These are phyloP conservation scores for Acacia melanoxylon DNA, from an alignment of 306 rosid species.

Conservation along the genomic window DNA sequence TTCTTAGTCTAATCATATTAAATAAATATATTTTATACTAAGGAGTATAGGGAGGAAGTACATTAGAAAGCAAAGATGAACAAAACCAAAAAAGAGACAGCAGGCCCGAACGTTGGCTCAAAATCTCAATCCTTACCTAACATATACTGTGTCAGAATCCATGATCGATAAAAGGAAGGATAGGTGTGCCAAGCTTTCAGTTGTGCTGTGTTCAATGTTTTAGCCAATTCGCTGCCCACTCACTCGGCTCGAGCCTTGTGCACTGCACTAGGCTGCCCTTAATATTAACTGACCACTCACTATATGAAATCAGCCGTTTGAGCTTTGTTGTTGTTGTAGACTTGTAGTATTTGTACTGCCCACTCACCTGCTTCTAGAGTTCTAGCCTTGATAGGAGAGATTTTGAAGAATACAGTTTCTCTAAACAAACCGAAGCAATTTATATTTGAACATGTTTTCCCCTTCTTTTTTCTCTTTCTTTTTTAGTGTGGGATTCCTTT, in stretches of 20 bases:
- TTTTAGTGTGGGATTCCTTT: neutral
- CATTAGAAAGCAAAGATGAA: neutral
- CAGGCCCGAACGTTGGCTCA: neutral
- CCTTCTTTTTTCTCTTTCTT: neutral
- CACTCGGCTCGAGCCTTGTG: too few relatives aligned
- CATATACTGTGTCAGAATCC: neutral
- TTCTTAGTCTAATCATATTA: too few relatives aligned
- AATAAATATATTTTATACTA: too few relatives aligned
- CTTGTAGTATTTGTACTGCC: neutral
- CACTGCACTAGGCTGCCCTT: too few relatives aligned
- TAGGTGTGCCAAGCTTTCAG: neutral
- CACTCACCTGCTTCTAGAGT: neutral
- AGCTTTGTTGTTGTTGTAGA: too few relatives aligned
- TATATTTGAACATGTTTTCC: neutral
- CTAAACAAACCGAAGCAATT: neutral
- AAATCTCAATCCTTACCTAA: neutral
- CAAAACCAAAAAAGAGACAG: neutral
- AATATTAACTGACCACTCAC: too few relatives aligned
- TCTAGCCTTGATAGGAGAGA: neutral
- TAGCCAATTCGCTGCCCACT: neutral
- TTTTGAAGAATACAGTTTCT: neutral
- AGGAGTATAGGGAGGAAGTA: too few relatives aligned
- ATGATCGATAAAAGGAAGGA: neutral
- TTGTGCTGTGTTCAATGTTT: neutral
- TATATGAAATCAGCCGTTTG: too few relatives aligned